Evolutionary conservation across 1,139 yeast genomes (phyloP).

Genomic region (Yamadazyma atlantica): DNA sequence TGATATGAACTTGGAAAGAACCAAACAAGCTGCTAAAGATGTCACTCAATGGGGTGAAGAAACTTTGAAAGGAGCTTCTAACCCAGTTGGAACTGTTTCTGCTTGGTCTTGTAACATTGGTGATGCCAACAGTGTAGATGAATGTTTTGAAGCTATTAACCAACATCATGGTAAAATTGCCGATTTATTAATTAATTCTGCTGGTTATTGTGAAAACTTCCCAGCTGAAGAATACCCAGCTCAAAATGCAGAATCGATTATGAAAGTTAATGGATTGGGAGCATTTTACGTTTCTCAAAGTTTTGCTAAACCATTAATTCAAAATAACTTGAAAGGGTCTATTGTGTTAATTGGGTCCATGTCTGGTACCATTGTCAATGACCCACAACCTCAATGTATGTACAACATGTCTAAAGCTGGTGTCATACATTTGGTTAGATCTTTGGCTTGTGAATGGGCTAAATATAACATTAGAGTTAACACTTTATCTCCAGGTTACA

Average conservation of each 20-base stretch:
- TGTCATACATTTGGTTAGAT: constrained; percentile 47
- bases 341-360: constrained; percentile 48
- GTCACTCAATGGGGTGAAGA: constrained; percentile 55
- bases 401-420: constrained; percentile 55
- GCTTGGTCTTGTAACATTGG: constrained; percentile 81
- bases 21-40: constrained; percentile 60
- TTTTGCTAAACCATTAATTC: constrained; percentile 66
- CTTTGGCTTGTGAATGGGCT: constrained; percentile 55
- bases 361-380: constrained; percentile 52
- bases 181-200: constrained; percentile 68
- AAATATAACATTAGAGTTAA: constrained; percentile 49
- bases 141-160: constrained; percentile 49
- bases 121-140: constrained; percentile 60
- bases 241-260: constrained; percentile 61
- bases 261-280: constrained; percentile 75
- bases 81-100: constrained; percentile 50
- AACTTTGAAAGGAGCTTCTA: constrained; percentile 40
- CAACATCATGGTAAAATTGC: constrained; percentile 61
- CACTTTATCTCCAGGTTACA: constrained; percentile 49
- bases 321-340: constrained; percentile 52
- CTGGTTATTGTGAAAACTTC: constrained; percentile 82
- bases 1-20: constrained; percentile 64
- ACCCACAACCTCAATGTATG: constrained; percentile 52
- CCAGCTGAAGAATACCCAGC: constrained; percentile 80
- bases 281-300: constrained; percentile 63